Conservation (phyloP, 1,284 basidiomycete genomes). For the Afroboletus lepidellus region DNA sequence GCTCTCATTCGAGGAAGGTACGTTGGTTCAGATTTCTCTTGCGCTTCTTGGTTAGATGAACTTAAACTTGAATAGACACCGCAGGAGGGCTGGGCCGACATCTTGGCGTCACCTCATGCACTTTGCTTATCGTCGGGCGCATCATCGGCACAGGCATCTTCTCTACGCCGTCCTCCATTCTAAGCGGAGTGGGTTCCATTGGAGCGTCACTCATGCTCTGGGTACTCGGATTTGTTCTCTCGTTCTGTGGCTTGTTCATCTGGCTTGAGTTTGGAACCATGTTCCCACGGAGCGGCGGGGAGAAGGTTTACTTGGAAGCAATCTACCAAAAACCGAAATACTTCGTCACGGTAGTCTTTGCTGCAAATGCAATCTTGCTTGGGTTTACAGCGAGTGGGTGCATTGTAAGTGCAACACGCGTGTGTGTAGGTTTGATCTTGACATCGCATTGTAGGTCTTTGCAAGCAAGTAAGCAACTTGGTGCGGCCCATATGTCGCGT, state of each 20-base stretch:
- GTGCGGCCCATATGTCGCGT: background rate
- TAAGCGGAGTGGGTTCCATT: constrained; percentile 47
- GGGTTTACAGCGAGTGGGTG: constrained; percentile 57
- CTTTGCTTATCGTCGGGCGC: constrained; percentile 48
- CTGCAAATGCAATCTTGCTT: constrained; percentile 47
- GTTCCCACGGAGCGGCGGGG: constrained; percentile 54
- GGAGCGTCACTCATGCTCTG: constrained; percentile 57
- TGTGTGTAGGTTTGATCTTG: background rate
- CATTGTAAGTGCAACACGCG: constrained; percentile 40
- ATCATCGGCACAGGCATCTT: constrained; percentile 66
- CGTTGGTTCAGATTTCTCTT: background rate
- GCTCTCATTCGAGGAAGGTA: constrained; percentile 34
- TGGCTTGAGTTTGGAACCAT: constrained; percentile 59
- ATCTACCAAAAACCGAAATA: constrained; percentile 47
- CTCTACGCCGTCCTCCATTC: constrained; percentile 59
- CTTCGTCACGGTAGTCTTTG: constrained; percentile 48
- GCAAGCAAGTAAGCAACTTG: constrained; percentile 38
- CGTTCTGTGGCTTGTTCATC: constrained; percentile 51
- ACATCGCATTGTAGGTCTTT: constrained; percentile 27
- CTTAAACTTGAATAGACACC: constrained; percentile 30
- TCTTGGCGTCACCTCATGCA: constrained; percentile 49
- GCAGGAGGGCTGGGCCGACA: constrained; percentile 53
- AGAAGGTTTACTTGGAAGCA: constrained; percentile 55
- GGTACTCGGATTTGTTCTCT: constrained; percentile 54
- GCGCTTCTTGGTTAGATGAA: background rate